Percentiles rank a stretch among this genome's conserved stretches.
Conservation (phyloP, 2,329 filamentous ascomycete species). For the Oidium heveae region DNA sequence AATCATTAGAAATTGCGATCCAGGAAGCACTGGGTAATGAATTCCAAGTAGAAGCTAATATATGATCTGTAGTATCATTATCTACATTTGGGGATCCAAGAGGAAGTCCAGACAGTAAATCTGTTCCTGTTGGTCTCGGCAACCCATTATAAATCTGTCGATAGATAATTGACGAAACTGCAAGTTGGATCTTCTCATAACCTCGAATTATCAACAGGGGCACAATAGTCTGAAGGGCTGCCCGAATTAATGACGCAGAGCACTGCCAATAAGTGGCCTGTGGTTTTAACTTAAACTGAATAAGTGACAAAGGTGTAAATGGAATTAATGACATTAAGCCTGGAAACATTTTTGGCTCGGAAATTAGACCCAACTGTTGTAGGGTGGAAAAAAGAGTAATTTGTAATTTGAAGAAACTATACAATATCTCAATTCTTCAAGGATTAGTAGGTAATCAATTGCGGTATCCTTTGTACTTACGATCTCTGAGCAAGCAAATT, state of each 20-base stretch:
- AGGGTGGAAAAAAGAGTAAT: conserved; percentile 13
- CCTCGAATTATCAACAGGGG: conserved; percentile 10
- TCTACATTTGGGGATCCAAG: conserved; percentile 5
- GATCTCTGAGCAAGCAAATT: conserved; percentile 1
- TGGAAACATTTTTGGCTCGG: conserved; percentile 7
- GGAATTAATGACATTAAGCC: conserved; percentile 10
- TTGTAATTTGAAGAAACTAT: conserved; percentile 10
- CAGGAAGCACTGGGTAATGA: conserved; percentile 11
- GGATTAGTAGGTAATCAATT: conserved; percentile 3
- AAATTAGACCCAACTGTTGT: conserved; percentile 12
- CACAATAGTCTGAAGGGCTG: background rate
- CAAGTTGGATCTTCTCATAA: conserved; percentile 8
- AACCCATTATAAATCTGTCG: conserved; percentile 11
- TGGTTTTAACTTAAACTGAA: conserved; percentile 5
- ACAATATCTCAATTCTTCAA: conserved; percentile 7
- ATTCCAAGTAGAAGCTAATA: conserved; percentile 11
- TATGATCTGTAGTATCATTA: conserved; percentile 8
- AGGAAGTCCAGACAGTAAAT: conserved; percentile 8
- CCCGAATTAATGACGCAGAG: conserved; percentile 4
- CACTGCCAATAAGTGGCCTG: conserved; percentile 5
- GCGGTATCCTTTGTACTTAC: conserved; percentile 3
- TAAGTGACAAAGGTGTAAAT: conserved; percentile 10
- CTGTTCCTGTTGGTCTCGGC: conserved; percentile 11
- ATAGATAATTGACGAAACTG: conserved; percentile 9
- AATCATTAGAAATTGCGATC: background rate